Conservation (phyloP, 164 flowering plant species). For the Chimonanthus salicifolius region DNA sequence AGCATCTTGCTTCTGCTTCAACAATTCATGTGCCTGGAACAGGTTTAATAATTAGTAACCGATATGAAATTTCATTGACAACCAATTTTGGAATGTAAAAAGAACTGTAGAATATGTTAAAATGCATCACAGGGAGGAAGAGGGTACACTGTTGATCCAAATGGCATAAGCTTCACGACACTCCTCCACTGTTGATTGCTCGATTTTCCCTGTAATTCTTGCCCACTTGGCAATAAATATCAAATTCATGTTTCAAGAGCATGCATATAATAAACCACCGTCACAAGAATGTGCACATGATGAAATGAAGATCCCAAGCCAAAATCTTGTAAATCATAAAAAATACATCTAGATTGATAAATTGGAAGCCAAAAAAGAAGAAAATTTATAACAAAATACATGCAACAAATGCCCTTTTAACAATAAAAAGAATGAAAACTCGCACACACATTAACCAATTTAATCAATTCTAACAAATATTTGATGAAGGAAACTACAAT, state of each 20-base stretch:
- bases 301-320: background rate
- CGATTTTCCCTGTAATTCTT: conserved; percentile 73
- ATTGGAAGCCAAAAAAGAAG: background rate
- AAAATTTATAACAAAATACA: background rate
- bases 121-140: conserved; percentile 2
- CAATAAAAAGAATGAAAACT: too few species aligned
- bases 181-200: conserved; percentile 80
- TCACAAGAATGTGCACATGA: background rate
- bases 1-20: conserved; percentile 51
- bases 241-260: background rate
- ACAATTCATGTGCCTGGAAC: conserved; percentile 67
- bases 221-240: conserved; percentile 1
- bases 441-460: too few species aligned
- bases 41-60: background rate
- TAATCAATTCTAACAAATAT: too few species aligned
- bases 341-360: background rate
- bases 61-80: background rate
- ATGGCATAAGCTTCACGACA: conserved; percentile 75
- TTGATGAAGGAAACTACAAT: too few species aligned
- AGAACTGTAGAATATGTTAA: background rate
- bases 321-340: background rate
- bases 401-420: background rate
- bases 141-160: conserved; percentile 64
- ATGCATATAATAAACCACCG: too few species aligned
- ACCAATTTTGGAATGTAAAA: background rate